Base-by-base conservation (phyloP, 345 rosid genomes). In the Viola odorata region DNA sequence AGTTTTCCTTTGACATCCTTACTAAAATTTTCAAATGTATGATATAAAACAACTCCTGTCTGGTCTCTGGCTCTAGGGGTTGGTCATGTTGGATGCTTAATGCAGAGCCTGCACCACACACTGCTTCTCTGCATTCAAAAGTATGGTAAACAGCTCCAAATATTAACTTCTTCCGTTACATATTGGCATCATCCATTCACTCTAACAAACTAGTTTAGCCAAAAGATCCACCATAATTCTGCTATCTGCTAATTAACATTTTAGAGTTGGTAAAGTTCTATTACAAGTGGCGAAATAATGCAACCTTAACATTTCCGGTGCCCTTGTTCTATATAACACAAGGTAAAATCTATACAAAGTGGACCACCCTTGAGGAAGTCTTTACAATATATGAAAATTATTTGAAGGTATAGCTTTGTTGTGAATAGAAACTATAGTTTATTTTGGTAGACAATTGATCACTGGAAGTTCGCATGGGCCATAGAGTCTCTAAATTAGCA, bases 81-180 rank as follows among this genome's bases (percentile, higher is more conserved):
- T 82, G 78, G 80, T 70, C 87, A 69, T 80, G 80, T 82, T 82
- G 80, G 71, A 76, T 61, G 61, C 69, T 85, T 82, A 83, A 75
- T 78, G 81, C 85, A 78, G 85, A 80, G 84, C 84, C 72, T 63
- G 80, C 84, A 73, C 74, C 84, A 73, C 61, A 77, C 64, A 78
- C 73, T 67, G 79, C 78, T 60, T 76, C 81, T 78, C 83, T 82
- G 92, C 86, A 85, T 79, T 23, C 81, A 75, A 85, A 76, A 79
- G 78, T 82, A 77, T 62, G 64, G 61, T 60, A 77, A 74, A 75
- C 73, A 84, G 81, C 81, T 60, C 41, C 63, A 73, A 8, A 16
- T 16, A 76, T 84, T 78, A 82, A 82, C 79, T 73, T 65, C 63
- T 67, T 68, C 51, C 52, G 42, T 49, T 67, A 64, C n/a, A 57